phyloP scores from a whole-genome alignment of 257 asterid species.

The Cruciata laevipes region DNA sequence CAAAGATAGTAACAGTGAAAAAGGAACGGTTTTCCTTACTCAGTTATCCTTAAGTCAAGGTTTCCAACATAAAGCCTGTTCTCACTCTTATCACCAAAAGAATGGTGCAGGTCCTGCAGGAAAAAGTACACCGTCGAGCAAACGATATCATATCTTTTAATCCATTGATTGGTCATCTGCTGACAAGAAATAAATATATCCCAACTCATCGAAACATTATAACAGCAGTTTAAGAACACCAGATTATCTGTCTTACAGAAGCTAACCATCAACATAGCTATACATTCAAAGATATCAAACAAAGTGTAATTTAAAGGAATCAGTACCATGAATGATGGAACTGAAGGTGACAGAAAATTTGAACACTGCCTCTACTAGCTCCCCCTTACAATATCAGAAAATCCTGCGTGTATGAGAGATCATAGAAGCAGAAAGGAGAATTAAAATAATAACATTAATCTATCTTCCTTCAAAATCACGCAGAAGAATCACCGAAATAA shows the following conservation, averaged over 20 bases:
- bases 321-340: slow-evolving; percentile 11
- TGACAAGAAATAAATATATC: background rate
- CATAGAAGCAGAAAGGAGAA: background rate
- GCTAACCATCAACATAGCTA: background rate
- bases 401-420: slow-evolving; percentile 5
- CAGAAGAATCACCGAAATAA: background rate
- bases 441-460: background rate
- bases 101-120: slow-evolving; percentile 41
- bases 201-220: background rate
- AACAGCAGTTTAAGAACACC: background rate
- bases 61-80: slow-evolving; percentile 77
- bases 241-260: background rate
- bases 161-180: background rate
- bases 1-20: background rate
- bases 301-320: background rate
- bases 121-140: background rate
- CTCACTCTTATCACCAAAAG: slow-evolving; percentile 48
- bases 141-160: background rate
- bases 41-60: slow-evolving; percentile 82
- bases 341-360: background rate
- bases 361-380: background rate
- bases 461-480: background rate
- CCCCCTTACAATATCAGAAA: background rate
- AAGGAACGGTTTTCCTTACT: slow-evolving; percentile 27
- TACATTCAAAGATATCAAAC: background rate